Evolutionary conservation across 2,329 filamentous ascomycete species (phyloP).

Genomic region (Xylariaceae sp.): DNA sequence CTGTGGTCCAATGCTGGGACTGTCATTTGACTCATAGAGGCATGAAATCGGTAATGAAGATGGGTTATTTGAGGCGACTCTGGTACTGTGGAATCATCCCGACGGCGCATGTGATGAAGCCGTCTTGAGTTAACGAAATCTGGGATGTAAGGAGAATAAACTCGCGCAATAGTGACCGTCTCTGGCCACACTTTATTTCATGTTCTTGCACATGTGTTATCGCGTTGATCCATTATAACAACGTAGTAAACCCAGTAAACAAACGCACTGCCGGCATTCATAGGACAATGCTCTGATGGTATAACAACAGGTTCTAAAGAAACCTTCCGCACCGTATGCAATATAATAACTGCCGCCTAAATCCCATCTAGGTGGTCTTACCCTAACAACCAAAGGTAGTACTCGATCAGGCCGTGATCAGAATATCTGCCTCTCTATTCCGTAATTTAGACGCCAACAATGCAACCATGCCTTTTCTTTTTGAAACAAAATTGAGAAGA

Average conservation of each 20-base stretch:
- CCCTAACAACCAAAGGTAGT: background rate
- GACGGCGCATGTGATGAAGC: background rate
- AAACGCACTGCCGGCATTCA: background rate
- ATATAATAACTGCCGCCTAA: background rate
- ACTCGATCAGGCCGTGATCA: too few species aligned
- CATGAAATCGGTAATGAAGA: conserved; percentile 6
- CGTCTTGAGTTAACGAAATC: background rate
- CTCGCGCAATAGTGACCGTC: too few species aligned
- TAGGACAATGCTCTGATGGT: background rate
- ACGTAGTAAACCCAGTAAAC: background rate
- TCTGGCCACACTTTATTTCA: background rate
- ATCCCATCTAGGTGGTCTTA: conserved; percentile 6
- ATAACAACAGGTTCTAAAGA: background rate
- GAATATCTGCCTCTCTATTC: background rate
- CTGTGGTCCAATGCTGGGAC: background rate
- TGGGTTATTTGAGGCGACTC: background rate
- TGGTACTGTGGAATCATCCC: background rate
- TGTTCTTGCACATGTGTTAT: background rate
- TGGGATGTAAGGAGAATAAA: too few species aligned
- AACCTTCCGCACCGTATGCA: background rate
- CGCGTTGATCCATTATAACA: background rate
- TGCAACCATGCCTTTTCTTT: background rate
- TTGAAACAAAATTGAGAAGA: background rate
- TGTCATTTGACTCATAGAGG: conserved; percentile 4
- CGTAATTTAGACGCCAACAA: conserved; percentile 5